Percentiles rank a stretch among this genome's conserved stretches.
These are phyloP conservation scores for Chlorella sp. DNA, from an alignment of 139 green algal species.

Conservation along the genomic window DNA sequence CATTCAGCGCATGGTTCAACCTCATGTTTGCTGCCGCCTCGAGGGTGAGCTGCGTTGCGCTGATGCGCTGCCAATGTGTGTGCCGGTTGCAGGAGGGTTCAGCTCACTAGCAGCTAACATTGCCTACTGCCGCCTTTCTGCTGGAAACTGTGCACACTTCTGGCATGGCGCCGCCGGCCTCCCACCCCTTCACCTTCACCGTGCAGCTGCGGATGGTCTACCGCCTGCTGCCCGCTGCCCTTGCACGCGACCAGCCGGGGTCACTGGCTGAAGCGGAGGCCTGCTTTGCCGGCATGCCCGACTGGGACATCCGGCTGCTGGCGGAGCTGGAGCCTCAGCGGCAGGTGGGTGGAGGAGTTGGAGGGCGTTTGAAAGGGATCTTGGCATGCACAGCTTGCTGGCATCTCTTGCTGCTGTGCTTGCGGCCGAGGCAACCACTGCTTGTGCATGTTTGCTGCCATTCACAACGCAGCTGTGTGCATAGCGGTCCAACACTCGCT, in stretches of 20 bases:
- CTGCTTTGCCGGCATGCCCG: constrained; percentile 3
- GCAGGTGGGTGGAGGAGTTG: background rate
- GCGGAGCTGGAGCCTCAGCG: background rate
- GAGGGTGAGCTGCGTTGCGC: background rate
- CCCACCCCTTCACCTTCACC: too few species aligned
- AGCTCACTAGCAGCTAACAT: too few species aligned
- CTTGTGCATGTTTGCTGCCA: too few species aligned
- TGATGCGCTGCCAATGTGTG: background rate
- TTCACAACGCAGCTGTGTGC: too few species aligned
- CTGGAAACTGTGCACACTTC: too few species aligned
- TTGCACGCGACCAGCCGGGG: constrained; percentile 13
- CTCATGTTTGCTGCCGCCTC: background rate
- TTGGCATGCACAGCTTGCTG: background rate
- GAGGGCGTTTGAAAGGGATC: background rate
- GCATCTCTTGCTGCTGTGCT: too few species aligned
- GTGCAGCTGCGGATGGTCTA: constrained; percentile 14
- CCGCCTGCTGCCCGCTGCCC: constrained; percentile 11
- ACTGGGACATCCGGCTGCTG: background rate
- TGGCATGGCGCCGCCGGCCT: too few species aligned
- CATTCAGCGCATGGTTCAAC: background rate
- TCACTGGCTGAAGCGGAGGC: background rate
- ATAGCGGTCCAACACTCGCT: too few species aligned
- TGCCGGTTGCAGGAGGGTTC: too few species aligned
- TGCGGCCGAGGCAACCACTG: too few species aligned
- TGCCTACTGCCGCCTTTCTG: background rate